Conservation (phyloP, 73 alveolate species). For the Stentor coeruleus region DNA sequence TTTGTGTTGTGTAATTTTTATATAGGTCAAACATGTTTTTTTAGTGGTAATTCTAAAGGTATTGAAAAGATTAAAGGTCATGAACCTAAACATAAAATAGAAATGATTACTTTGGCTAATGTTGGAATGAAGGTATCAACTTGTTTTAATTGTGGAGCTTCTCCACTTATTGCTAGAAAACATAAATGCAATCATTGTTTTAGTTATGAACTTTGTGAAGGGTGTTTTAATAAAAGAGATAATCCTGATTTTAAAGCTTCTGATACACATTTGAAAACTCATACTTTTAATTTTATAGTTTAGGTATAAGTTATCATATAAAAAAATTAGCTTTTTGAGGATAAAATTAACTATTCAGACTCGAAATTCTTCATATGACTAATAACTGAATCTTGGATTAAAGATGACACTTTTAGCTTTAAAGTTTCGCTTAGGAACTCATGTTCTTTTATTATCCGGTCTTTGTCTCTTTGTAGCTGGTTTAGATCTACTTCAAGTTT, state of each 20-base stretch:
- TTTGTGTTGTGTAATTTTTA: slow-evolving; percentile 41
- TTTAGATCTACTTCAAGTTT: background rate
- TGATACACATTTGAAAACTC: background rate
- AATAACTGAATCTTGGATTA: background rate
- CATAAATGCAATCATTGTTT: slow-evolving; percentile 48
- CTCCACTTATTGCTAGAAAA: slow-evolving; percentile 30
- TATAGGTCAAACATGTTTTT: slow-evolving; percentile 73
- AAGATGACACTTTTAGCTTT: background rate
- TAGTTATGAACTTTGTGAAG: slow-evolving; percentile 43
- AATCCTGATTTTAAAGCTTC: background rate
- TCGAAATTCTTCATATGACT: background rate
- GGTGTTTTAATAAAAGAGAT: slow-evolving; percentile 32
- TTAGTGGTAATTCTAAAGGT: slow-evolving; percentile 34
- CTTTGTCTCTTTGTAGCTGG: background rate
- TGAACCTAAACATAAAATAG: slow-evolving; percentile 45
- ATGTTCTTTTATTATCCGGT: background rate
- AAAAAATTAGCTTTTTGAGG: no score
- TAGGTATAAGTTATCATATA: no score
- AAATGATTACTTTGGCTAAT: slow-evolving; percentile 41
- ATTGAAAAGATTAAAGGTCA: slow-evolving; percentile 45
- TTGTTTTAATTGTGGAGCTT: slow-evolving; percentile 43
- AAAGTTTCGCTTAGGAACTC: background rate
- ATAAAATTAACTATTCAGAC: no score
- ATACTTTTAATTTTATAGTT: background rate
- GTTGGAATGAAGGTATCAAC: slow-evolving; percentile 33